Conservation (phyloP, 176 grass and related monocot genomes). For the Tillandsia fasciculata region DNA sequence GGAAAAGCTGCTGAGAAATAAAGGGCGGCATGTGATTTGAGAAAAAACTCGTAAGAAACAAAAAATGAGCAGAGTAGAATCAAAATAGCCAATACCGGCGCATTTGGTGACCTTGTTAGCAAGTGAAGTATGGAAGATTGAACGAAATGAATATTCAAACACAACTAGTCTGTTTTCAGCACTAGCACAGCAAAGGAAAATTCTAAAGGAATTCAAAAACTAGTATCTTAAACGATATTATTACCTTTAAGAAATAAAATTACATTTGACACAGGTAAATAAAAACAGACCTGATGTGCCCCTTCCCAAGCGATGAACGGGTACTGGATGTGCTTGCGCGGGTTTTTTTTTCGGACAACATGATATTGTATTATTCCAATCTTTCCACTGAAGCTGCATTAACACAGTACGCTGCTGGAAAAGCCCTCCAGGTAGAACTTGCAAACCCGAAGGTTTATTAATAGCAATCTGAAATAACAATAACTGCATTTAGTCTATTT, state of each 20-base stretch:
- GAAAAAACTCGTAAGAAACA: no score
- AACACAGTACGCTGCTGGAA: slow-evolving; percentile 90
- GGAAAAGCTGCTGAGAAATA: no score
- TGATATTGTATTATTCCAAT: slow-evolving; percentile 43
- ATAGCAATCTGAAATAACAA: slow-evolving; percentile 43
- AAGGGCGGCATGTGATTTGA: no score
- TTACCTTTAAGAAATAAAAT: background rate
- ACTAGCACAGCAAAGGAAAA: background rate
- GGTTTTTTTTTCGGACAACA: slow-evolving; percentile 21
- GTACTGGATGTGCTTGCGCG: slow-evolving; percentile 53
- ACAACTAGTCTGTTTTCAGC: no score
- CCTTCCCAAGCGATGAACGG: slow-evolving; percentile 87
- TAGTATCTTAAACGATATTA: background rate
- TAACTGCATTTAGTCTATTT: background rate
- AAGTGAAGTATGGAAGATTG: no score
- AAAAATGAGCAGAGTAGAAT: no score
- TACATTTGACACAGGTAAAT: slow-evolving; percentile 6
- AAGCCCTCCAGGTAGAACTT: slow-evolving; percentile 90
- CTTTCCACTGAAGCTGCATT: slow-evolving; percentile 65
- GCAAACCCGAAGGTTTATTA: slow-evolving; percentile 91
- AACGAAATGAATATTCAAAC: no score
- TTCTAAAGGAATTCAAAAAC: background rate
- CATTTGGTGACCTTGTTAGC: no score
- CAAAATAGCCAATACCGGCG: no score
- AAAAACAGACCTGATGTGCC: slow-evolving; percentile 73